Evolutionary conservation across 768 basidiomycete genomes (phyloP), one percentile per base, ranked within the genome.

Genomic region (Nidularia pulvinata): DNA sequence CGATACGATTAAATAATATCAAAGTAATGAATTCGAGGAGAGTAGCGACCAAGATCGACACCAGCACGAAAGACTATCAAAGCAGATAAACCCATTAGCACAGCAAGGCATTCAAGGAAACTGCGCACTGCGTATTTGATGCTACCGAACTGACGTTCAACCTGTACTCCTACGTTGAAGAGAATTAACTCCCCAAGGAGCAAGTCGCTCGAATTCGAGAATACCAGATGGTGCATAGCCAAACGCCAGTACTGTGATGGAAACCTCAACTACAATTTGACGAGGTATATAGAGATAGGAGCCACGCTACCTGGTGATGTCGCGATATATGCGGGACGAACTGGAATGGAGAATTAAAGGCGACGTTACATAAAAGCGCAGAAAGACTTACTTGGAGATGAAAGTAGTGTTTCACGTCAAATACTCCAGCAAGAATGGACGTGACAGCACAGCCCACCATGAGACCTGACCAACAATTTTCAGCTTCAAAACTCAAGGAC

Each of bases 261-360:
- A 60, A 60, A 44, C 48, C 14, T 34, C 46, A 53, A 51, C 65
- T 60, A 65, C 61, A 60, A 65, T 69, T 67, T 72, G 68, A 66
- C 61, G 71, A 52, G 65, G 59, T 59, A 52, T 19, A 57, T 52
- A 57, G 19, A 53, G 48, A 47, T 9, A 19, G 36, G 30, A 14
- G 50, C 48, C 35, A 42, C 58, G 68, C 48, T 73, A 92, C 94
- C 78, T 96, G 94, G 62, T 92, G 89, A 66, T 95, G 83, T 50
- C 83, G 84, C n/a, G 91, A 93, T 47, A 97, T 79, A 65, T 97
- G 94, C 2, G 94, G 95, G 16, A 91, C 82, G 39, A 95, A 81
- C 86, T 94, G 57, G 19, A 19, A 13, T 32, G 32, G 43, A 7
- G 25, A 7, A 50, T 50, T 36, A 14, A 14, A 39, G 19, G 13